A percentile compares a stretch with the other conserved stretches of the same genome.
phyloP scores from a whole-genome alignment of 306 rosid species.

The Luffa acutangula region DNA sequence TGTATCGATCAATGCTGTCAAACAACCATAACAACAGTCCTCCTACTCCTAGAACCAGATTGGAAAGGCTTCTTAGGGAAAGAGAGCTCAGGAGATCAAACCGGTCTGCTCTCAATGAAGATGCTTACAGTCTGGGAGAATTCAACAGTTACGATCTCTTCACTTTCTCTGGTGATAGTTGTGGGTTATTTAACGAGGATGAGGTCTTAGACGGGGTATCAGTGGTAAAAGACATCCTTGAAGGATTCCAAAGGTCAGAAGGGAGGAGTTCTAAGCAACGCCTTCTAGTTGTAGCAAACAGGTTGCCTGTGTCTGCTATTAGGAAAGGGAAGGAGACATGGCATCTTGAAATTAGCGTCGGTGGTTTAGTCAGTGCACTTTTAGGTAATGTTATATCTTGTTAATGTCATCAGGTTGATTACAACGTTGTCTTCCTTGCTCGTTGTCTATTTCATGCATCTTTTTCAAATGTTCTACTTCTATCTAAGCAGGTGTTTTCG shows the following conservation, averaged over 20 bases:
- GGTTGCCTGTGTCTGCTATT: slow-evolving; percentile 89
- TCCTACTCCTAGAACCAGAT: slow-evolving; percentile 59
- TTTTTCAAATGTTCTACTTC: background rate
- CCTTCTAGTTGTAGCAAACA: slow-evolving; percentile 78
- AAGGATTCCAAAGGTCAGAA: slow-evolving; percentile 41
- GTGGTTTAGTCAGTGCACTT: slow-evolving; percentile 95
- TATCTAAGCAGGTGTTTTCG: background rate
- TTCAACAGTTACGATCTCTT: slow-evolving; percentile 19
- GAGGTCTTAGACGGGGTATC: slow-evolving; percentile 34
- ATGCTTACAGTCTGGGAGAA: slow-evolving; percentile 37
- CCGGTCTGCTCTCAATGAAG: slow-evolving; percentile 34
- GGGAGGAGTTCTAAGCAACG: slow-evolving; percentile 58
- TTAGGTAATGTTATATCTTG: slow-evolving; percentile 44
- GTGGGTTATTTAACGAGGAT: slow-evolving; percentile 30
- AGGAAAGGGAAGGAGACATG: slow-evolving; percentile 72
- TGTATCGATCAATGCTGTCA: slow-evolving; percentile 41
- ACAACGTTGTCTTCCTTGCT: background rate
- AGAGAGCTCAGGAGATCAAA: slow-evolving; percentile 70
- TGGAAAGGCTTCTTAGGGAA: slow-evolving; percentile 92
- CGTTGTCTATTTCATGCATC: background rate
- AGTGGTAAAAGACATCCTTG: slow-evolving; percentile 18
- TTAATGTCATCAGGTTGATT: background rate
- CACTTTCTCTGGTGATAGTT: slow-evolving; percentile 23
- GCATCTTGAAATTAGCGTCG: slow-evolving; percentile 83
- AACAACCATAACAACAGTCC: slow-evolving; percentile 57